Percentiles rank a stretch among this genome's conserved stretches.
Conservation (phyloP, 768 basidiomycete genomes). For the Tulasnella sp. region DNA sequence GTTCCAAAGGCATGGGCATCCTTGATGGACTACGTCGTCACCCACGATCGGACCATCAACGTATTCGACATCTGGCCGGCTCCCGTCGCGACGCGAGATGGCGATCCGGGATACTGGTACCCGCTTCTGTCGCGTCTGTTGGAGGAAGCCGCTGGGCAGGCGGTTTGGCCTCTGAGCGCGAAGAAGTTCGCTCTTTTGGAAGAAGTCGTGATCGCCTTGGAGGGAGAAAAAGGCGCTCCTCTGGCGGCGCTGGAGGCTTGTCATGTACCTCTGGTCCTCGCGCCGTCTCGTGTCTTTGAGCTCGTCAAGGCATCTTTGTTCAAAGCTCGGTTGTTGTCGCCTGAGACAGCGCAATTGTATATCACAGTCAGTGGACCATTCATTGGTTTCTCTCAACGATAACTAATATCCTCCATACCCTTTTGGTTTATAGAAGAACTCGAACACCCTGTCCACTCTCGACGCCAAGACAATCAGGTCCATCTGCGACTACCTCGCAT, state of each 20-base stretch:
- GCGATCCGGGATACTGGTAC: constrained; percentile 28
- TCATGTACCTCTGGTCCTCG: background rate
- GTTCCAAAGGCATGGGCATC: constrained; percentile 35
- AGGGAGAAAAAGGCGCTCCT: background rate
- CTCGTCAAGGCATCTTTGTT: background rate
- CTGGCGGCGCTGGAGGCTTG: background rate
- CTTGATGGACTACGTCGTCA: constrained; percentile 24
- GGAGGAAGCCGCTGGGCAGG: constrained; percentile 19
- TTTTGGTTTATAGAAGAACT: background rate
- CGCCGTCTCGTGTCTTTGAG: background rate
- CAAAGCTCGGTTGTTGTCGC: background rate
- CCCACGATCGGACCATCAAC: constrained; percentile 13
- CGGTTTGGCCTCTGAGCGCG: background rate
- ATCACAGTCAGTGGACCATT: background rate
- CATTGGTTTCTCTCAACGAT: background rate
- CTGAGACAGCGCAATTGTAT: background rate
- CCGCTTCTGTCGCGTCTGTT: constrained; percentile 28
- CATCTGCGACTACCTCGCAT: background rate
- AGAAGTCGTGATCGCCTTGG: background rate
- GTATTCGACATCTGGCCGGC: constrained; percentile 19
- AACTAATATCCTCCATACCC: background rate
- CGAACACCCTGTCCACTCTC: background rate
- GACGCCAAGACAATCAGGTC: background rate
- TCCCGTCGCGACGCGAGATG: constrained; percentile 16
- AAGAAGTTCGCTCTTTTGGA: background rate